Evolutionary conservation across 176 grass and related monocot genomes (phyloP), one percentile per base, ranked within the genome.

Genomic region (Carex myosuroides): DNA sequence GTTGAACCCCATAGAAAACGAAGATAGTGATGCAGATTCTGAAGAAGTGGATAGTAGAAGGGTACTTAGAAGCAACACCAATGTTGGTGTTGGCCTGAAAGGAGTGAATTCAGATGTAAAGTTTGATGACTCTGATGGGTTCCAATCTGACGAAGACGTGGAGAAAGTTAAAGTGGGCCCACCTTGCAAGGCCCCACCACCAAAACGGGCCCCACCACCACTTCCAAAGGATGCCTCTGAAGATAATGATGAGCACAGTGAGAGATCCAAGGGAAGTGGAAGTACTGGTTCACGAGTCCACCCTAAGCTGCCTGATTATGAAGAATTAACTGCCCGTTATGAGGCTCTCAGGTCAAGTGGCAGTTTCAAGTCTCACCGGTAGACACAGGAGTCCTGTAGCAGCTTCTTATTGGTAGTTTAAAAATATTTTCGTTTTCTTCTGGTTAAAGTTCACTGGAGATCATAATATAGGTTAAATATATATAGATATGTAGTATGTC

Each of bases 291-390:
- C 85, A 39, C 67, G 60, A 82, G 89, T 99, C 65, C 96, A 99
- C 89, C 96, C 96, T 60, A 99, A 93, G 78, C 86, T 99, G 91
- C 96, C 96, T 35, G 93, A 99, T 75, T 99, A 95, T 1, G 96
- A 95, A 76, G 94, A 87, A 53, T 89, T 99, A 35, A 70, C 93
- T 44, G 93, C 93, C 46, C 96, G 89, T 56, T 99, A 95, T 30
- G 96, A 99, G 87, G 85, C 88, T 17, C 86, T 99, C 29, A 89
- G 91, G 68, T 90, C 91, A 37, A 83, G 80, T 52, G 80, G 21
- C 46, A 65, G 62, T 67, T 52, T 62, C 32, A 64, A 81, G 17
- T 63, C 79, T 81, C 32, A 81, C 9, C 52, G 16, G 39, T 65
- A 83, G 26, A 42, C 32, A 46, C 13, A 44, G 39, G 26, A 54